Percentiles rank a stretch among this genome's conserved stretches.
Conservation (phyloP, 805 yeast species). For the Priceomyces carsonii region DNA sequence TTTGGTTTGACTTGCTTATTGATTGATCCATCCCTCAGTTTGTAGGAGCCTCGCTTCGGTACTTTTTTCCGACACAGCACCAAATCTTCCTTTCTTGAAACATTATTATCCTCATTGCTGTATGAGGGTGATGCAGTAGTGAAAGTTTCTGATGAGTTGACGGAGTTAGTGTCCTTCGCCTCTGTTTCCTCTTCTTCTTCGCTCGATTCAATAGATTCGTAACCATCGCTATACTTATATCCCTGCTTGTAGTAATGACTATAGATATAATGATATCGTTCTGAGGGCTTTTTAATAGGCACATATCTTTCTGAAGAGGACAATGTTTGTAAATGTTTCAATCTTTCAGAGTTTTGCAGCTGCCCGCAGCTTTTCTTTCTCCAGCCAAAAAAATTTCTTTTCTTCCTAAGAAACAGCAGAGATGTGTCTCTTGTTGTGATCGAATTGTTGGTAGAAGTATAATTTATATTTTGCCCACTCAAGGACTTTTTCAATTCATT, state of each 20-base stretch:
- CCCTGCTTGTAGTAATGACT: conserved; percentile 18
- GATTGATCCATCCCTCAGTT: too few species aligned
- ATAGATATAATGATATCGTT: conserved; percentile 19
- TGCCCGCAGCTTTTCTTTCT: conserved; percentile 12
- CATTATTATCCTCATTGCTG: conserved; percentile 18
- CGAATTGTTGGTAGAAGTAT: conserved; percentile 1
- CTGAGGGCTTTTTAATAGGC: conserved; percentile 22
- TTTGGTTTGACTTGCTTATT: conserved; percentile 17
- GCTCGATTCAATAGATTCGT: conserved; percentile 9
- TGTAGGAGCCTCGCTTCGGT: background rate
- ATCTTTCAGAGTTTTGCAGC: conserved; percentile 26
- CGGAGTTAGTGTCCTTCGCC: conserved; percentile 17
- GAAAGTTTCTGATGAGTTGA: conserved; percentile 35
- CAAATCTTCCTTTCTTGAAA: too few species aligned
- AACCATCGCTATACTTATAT: conserved; percentile 14
- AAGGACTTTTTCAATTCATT: background rate
- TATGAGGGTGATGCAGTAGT: conserved; percentile 31
- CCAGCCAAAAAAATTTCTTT: conserved; percentile 26
- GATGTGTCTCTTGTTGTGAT: conserved; percentile 12
- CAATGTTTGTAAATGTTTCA: conserved; percentile 26
- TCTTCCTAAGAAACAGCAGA: conserved; percentile 25
- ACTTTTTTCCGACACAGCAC: too few species aligned
- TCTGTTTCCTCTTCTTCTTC: conserved; percentile 15
- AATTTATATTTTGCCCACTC: background rate
- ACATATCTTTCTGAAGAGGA: conserved; percentile 26